Percentiles rank a stretch among this genome's conserved stretches.
phyloP scores from a whole-genome alignment of 768 basidiomycete genomes.

The Suillus discolor region DNA sequence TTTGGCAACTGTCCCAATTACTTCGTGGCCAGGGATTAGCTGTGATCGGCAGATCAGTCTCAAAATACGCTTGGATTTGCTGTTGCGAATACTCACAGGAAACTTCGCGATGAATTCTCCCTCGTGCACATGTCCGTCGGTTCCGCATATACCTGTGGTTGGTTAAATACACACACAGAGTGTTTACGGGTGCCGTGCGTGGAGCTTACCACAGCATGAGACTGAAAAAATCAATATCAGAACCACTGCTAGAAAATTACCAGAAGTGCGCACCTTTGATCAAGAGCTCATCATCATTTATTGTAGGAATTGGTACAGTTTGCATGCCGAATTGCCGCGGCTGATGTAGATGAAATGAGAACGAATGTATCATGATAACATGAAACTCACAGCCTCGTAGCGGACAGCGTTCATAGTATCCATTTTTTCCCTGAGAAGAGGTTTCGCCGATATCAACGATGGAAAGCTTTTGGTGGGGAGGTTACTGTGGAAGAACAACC shows the following conservation, averaged over 20 bases:
- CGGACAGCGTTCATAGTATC: constrained; percentile 50
- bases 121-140: constrained; percentile 66
- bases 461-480: background rate
- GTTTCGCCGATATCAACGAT: background rate
- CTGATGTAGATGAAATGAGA: constrained; percentile 24
- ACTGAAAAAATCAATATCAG: constrained; percentile 28
- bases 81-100: constrained; percentile 34
- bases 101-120: constrained; percentile 69
- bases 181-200: constrained; percentile 7
- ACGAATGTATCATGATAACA: background rate
- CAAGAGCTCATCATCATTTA: constrained; percentile 57
- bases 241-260: constrained; percentile 11
- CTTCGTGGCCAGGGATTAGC: constrained; percentile 1
- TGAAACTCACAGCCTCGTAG: constrained; percentile 41
- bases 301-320: constrained; percentile 51
- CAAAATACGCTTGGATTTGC: constrained; percentile 12
- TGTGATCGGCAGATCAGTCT: background rate
- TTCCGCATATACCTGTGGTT: constrained; percentile 54
- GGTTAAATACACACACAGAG: background rate
- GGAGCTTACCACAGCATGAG: constrained; percentile 42
- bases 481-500: constrained; percentile 7
- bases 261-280: constrained; percentile 49
- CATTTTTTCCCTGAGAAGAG: background rate
- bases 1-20: constrained; percentile 40
- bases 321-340: constrained; percentile 55